Evolutionary conservation across 108 stramenopile genomes (phyloP), one percentile per base, ranked within the genome.

Genomic region (Schizochytrium sp.): DNA sequence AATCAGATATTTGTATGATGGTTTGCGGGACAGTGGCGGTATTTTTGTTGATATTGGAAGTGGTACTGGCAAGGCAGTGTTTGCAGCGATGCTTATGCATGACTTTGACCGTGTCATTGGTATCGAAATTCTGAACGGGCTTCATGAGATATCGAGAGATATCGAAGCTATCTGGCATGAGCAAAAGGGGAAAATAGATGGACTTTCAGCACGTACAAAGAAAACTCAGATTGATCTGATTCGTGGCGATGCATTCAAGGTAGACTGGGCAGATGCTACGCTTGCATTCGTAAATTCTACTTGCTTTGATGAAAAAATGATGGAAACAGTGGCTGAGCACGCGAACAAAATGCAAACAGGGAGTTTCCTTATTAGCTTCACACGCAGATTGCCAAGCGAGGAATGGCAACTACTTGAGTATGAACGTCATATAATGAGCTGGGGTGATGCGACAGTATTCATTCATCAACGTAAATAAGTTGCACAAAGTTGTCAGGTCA

Each of bases 31-130:
- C 2, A 50, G 61, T 12, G 89, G 92, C 4, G 89, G 61, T 8
- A 56, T 93, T 4, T 95, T 95, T 76, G 94, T 94, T 87, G 95
- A 95, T 90, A 72, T 95, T 15, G 95, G 95, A 49, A 91, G 90
- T 57, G 95, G 95, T 3, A 92, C 93, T 2, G 93, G 93, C 3
- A 93, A 92, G 64, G 93, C 94, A 4, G 91, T 95, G 2, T 93
- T 94, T 50, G 93, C 91, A 55, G 93, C 94, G 1, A 57, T 93
- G 8, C 56, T 95, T 4, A 91, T 93, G n/a, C 92, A 90, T 7
- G 94, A 95, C 89, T 95, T 94, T 73, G 49, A 88, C 28, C 89
- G 88, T 40, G 93, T 93, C 72, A 76, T 92, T 8, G 94, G 94
- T 40, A 93, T 95, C n/a, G 94, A 95, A 87, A 60, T 95, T 45